These are phyloP conservation scores for Ogataea angusta DNA, from an alignment of 805 yeast species.

Conservation along the genomic window DNA sequence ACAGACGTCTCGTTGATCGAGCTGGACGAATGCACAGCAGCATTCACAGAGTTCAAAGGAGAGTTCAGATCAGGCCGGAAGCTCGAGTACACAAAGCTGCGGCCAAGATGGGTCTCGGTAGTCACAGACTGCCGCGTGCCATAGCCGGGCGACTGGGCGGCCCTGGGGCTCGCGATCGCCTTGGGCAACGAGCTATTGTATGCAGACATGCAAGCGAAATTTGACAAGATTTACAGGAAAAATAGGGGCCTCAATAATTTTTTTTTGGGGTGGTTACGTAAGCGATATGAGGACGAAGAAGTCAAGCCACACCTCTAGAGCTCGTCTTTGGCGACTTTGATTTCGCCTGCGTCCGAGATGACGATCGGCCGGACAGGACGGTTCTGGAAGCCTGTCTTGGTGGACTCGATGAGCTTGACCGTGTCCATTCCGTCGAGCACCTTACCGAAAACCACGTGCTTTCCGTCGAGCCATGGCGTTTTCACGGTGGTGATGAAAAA, in stretches of 20 bases:
- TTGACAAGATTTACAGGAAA: not conserved
- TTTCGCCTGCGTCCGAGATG: constrained; percentile 70
- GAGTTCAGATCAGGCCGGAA: constrained; percentile 25
- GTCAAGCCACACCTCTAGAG: constrained; percentile 1
- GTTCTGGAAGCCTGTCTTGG: constrained; percentile 69
- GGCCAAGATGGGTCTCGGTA: constrained; percentile 34
- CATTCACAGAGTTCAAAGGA: constrained; percentile 29
- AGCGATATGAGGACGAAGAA: not conserved
- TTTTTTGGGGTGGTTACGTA: constrained; percentile 3
- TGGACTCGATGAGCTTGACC: constrained; percentile 67
- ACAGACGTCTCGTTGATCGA: constrained; percentile 58
- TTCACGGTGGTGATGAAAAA: constrained; percentile 91
- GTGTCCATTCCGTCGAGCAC: constrained; percentile 86
- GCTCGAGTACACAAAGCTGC: constrained; percentile 39
- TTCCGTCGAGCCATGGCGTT: constrained; percentile 90
- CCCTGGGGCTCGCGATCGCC: constrained; percentile 17
- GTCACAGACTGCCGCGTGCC: constrained; percentile 23
- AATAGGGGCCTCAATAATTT: not conserved
- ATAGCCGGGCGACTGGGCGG: constrained; percentile 6
- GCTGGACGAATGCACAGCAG: constrained; percentile 45
- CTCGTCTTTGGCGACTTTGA: constrained; percentile 35
- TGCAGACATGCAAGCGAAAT: constrained; percentile 7
- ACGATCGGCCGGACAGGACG: constrained; percentile 64
- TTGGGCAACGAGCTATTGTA: constrained; percentile 22
- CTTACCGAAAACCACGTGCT: constrained; percentile 95